Base-by-base conservation (phyloP, 495 filamentous ascomycete species). In the Immersiella caudata region DNA sequence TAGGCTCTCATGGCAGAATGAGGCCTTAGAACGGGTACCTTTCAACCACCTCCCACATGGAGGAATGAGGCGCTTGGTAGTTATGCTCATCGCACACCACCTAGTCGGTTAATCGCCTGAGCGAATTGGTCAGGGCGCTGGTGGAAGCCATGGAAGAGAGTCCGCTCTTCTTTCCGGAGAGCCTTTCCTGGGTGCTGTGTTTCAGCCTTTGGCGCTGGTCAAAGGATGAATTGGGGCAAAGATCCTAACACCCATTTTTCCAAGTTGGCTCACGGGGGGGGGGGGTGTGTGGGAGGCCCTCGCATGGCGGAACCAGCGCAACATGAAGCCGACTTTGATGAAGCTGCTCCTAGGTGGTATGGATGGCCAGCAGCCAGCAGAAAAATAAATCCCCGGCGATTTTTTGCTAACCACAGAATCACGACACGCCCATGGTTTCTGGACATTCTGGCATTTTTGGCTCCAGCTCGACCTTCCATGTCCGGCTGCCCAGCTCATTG, bases 171-270 rank as follows among this genome's bases (percentile, higher is more conserved):
- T 67, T 75, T 77, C 76, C 76, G 70, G 66, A 69, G 64, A 70
- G 66, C 70, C 72, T 70, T 59, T 70, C 66, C 69, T 74, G 70
- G 73, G 68, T 72, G 72, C 66, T 65, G 74, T 74, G 76, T 76
- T 79, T 79, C 76, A 79, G 75, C 69, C 74, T 75, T 74, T 76
- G 69, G 72, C 69, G 73, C 69, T 77, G 75, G 62, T 74, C 71
- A 76, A 74, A 76, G 76, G 76, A 75, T 78, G 76, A 79, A 77
- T 73, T 76, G 56, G 50, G 68, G 68, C 72, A 71, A 75, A 65
- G 64, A 63, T 70, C 70, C 73, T 66, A 73, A 70, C 70, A 71
- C 54, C 76, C 68, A 74, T 73, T 74, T 75, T 76, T 74, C 74
- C 76, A 74, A 71, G 75, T 77, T 79, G 70, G 69, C 71, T 67